Base-by-base conservation (phyloP, 2,329 filamentous ascomycete species). In the Paraphoma sp. region DNA sequence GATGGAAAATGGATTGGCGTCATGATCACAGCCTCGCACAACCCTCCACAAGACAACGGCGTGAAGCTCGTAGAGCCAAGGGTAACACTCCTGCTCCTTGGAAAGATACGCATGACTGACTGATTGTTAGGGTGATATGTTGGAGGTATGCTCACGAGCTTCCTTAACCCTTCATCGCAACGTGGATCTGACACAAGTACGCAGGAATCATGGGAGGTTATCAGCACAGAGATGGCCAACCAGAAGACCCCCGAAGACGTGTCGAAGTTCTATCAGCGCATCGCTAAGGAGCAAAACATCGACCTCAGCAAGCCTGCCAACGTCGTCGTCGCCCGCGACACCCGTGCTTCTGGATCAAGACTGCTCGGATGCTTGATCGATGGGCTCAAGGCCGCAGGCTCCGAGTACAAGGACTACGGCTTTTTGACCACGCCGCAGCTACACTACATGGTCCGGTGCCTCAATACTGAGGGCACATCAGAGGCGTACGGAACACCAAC, bases 401-500 rank as follows among this genome's bases (percentile, higher is more conserved):
- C 89, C 52, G 87, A 92, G 58, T 89, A 87, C 73, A 87, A 87
- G 72, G 94, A 98, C 82, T 94, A 89, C 81, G 95, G 94, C 79
- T 89, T 93, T 74, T 83, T 97, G 71, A 98, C 95, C 11, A 99
- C 95, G 3, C 95, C 95, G n/a, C 95, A 98, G 80, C 85, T 99
- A 56, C 95, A 99, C 82, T 99, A 99, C 79, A 84, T 98, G 63
- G 94, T 94, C 31, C 91, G 95, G 63, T 96, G 93, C 78, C 86
- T 93, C 79, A 99, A 99, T 81, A 98, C 94, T 1, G 86, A 95
- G 69, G 91, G 90, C 59, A 96, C 92, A 2, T 89, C 90, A 53
- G 89, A 93, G 67, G 86, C 92, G 16, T 99, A 98, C 74, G 95
- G 95, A 54, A 88, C 92, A 73, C 86, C 92, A 51, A 96, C 90